phyloP scores from a whole-genome alignment of 2,329 filamentous ascomycete genomes.

The Pezicula neosporulosa region DNA sequence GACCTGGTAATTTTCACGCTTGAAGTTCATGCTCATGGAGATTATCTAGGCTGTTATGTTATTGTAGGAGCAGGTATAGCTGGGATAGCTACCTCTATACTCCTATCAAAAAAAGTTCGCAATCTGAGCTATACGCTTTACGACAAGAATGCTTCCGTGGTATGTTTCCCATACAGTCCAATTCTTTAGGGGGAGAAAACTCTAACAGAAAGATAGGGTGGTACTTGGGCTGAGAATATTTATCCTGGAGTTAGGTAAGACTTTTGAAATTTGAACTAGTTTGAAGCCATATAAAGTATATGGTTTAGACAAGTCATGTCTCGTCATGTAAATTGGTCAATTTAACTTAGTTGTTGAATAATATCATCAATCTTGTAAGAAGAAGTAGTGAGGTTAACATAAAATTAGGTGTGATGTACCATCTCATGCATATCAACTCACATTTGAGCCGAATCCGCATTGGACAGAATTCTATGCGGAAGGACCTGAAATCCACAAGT shows the following conservation, averaged over 20 bases:
- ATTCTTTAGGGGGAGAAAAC: slow-evolving; percentile 4
- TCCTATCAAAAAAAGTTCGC: slow-evolving; percentile 2
- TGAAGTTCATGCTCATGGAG: neutral
- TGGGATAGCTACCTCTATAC: slow-evolving; percentile 1
- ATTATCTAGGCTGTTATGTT: neutral
- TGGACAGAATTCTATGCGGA: slow-evolving; percentile 34
- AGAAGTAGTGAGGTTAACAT: neutral
- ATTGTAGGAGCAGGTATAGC: slow-evolving; percentile 4
- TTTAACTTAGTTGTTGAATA: neutral
- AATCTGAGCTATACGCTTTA: slow-evolving; percentile 1
- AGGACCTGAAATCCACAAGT: slow-evolving; percentile 29
- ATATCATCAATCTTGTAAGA: neutral
- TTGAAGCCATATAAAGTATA: neutral
- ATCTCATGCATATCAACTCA: slow-evolving; percentile 32
- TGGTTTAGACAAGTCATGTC: neutral
- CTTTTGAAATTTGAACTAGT: too few species aligned
- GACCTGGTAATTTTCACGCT: neutral
- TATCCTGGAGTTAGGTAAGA: slow-evolving; percentile 18
- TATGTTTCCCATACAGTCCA: neutral
- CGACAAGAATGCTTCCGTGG: neutral
- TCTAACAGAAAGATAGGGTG: slow-evolving; percentile 9
- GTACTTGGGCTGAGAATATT: slow-evolving; percentile 24
- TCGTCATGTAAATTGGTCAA: neutral
- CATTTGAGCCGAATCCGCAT: slow-evolving; percentile 36
- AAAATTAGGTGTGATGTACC: slow-evolving; percentile 17